Conservation (phyloP, 1,284 basidiomycete species). For the Rhizoctonia solani region DNA sequence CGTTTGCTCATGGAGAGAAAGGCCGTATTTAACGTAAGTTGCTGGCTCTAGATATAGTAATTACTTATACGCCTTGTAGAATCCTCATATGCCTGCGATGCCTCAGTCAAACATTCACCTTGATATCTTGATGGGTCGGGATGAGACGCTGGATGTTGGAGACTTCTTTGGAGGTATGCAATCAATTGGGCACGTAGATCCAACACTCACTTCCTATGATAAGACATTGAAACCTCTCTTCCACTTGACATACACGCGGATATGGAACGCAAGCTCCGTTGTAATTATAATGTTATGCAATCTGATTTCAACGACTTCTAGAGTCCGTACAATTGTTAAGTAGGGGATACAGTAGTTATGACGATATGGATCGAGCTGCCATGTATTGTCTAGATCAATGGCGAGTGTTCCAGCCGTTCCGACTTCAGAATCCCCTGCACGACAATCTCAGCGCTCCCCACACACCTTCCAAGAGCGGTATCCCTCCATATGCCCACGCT, state of each 20-base stretch:
- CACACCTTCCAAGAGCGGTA: slow-evolving; percentile 70
- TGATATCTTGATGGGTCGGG: slow-evolving; percentile 89
- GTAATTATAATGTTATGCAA: slow-evolving; percentile 48
- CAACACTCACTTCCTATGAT: slow-evolving; percentile 33
- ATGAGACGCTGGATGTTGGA: slow-evolving; percentile 73
- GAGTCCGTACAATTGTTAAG: too few relatives aligned
- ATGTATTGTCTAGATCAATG: not conserved
- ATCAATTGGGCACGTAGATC: not conserved
- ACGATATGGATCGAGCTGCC: slow-evolving; percentile 16
- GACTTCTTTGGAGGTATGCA: slow-evolving; percentile 74
- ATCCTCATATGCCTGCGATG: slow-evolving; percentile 64
- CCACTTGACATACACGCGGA: slow-evolving; percentile 67
- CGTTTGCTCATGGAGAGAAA: slow-evolving; percentile 92
- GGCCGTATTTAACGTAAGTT: slow-evolving; percentile 73
- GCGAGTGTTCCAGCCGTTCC: slow-evolving; percentile 17
- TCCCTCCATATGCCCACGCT: slow-evolving; percentile 59
- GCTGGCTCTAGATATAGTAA: not conserved
- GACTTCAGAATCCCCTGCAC: slow-evolving; percentile 45
- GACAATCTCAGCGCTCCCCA: slow-evolving; percentile 60
- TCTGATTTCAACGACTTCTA: too few relatives aligned
- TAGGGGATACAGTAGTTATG: slow-evolving; percentile 8
- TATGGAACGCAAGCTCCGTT: slow-evolving; percentile 69
- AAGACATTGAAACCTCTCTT: slow-evolving; percentile 59
- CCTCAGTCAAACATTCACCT: slow-evolving; percentile 78
- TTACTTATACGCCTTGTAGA: slow-evolving; percentile 48